Conservation (phyloP, 2,329 filamentous ascomycete species). For the Leptographium lundbergii region DNA sequence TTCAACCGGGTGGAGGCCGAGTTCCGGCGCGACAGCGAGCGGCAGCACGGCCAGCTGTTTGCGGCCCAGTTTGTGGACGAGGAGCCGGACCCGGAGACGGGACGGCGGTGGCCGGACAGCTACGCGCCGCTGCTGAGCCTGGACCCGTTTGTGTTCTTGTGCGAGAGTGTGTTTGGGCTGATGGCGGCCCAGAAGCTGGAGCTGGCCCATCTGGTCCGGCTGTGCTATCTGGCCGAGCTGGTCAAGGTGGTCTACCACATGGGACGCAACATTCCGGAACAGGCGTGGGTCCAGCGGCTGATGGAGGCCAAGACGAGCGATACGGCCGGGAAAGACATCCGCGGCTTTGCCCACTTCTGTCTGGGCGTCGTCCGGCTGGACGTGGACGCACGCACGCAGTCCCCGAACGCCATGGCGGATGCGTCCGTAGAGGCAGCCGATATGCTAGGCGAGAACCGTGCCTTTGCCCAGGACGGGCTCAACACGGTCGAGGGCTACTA, state of each 20-base stretch:
- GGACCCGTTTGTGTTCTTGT: conserved; percentile 70
- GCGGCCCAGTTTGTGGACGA: conserved; percentile 40
- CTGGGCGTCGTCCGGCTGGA: conserved; percentile 31
- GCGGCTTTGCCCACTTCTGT: conserved; percentile 40
- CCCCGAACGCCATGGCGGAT: conserved; percentile 13
- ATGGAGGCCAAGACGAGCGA: conserved; percentile 25
- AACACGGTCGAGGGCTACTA: conserved; percentile 42
- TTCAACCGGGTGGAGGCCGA: conserved; percentile 53
- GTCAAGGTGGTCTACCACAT: conserved; percentile 62
- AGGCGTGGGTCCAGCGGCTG: conserved; percentile 35
- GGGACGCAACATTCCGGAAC: conserved; percentile 38
- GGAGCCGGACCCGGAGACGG: conserved; percentile 18
- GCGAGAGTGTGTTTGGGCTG: conserved; percentile 63
- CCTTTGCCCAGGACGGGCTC: conserved; percentile 42
- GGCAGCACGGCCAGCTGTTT: conserved; percentile 68
- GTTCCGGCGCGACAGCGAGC: conserved; percentile 53
- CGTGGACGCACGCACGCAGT: conserved; percentile 22
- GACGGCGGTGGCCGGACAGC: conserved; percentile 28
- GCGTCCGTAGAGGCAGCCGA: conserved; percentile 19
- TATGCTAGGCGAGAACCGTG: conserved; percentile 26
- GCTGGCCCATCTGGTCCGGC: conserved; percentile 63
- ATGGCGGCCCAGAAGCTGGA: conserved; percentile 57
- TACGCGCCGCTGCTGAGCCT: conserved; percentile 49
- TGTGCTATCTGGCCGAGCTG: conserved; percentile 87
- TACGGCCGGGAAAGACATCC: conserved; percentile 27